Percentiles rank a stretch among this genome's conserved stretches.
phyloP scores from a whole-genome alignment of 768 basidiomycete genomes.

The Mycena olivaceomarginata region DNA sequence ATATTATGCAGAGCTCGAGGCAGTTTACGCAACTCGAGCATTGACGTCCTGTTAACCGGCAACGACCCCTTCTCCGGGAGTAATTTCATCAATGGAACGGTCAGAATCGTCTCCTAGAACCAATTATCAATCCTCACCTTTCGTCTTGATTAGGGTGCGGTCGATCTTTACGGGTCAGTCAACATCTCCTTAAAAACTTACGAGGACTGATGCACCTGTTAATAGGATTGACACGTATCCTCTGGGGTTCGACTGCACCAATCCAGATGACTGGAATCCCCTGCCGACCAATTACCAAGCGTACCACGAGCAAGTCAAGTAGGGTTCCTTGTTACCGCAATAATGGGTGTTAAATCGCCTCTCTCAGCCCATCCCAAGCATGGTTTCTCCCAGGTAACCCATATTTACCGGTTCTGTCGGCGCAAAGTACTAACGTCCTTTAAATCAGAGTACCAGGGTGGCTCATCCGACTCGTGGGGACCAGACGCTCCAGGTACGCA shows the following conservation, averaged over 20 bases:
- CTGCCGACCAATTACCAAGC: slow-evolving; percentile 77
- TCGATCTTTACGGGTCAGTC: slow-evolving; percentile 83
- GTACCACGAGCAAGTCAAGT: slow-evolving; percentile 73
- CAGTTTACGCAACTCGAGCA: slow-evolving; percentile 70
- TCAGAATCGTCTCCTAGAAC: slow-evolving; percentile 46
- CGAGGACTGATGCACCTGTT: slow-evolving; percentile 7
- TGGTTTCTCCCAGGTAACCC: slow-evolving; percentile 80
- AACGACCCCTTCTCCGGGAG: slow-evolving; percentile 77
- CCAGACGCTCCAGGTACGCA: slow-evolving; percentile 77
- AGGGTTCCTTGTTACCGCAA: background rate
- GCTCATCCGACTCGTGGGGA: slow-evolving; percentile 90
- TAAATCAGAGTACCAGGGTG: slow-evolving; percentile 77
- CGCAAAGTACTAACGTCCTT: slow-evolving; percentile 21
- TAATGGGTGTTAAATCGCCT: background rate
- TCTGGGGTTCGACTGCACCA: slow-evolving; percentile 88
- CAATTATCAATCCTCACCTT: background rate
- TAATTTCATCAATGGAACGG: slow-evolving; percentile 85
- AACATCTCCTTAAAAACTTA: background rate
- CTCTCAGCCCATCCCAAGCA: slow-evolving; percentile 67
- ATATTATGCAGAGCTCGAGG: slow-evolving; percentile 80
- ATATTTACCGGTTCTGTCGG: background rate
- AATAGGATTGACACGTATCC: slow-evolving; percentile 81
- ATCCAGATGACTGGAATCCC: slow-evolving; percentile 79
- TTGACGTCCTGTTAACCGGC: slow-evolving; percentile 85
- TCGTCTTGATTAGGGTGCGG: slow-evolving; percentile 70